phyloP scores from a whole-genome alignment of 2,329 filamentous ascomycete species.

The Diaporthe citri region DNA sequence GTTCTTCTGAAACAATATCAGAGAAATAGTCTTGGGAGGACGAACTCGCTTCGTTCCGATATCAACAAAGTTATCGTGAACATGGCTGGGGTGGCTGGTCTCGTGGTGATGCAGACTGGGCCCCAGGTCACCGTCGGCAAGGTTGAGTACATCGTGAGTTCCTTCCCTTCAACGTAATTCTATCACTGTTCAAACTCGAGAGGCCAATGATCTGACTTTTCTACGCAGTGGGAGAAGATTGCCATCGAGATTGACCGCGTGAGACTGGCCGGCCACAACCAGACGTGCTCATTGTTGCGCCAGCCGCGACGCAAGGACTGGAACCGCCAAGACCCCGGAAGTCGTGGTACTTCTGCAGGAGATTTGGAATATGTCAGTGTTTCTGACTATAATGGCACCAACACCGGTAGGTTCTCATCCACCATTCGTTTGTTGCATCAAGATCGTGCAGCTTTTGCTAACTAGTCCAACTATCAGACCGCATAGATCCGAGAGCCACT shows the following conservation, averaged over 20 bases:
- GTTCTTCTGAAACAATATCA: background rate
- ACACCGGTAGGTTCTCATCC: background rate
- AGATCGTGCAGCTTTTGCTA: background rate
- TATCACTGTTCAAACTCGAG: accelerated
- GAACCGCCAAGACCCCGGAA: no score
- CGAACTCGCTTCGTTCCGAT: background rate
- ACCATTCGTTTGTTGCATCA: background rate
- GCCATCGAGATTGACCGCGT: accelerated
- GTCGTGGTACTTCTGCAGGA: no score
- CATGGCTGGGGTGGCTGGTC: accelerated
- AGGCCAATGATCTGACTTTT: accelerated
- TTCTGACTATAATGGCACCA: background rate
- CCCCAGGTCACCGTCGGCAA: background rate
- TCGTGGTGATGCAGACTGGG: accelerated
- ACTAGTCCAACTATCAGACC: background rate
- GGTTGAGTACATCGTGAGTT: background rate
- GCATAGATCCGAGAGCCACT: background rate
- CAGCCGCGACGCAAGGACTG: background rate
- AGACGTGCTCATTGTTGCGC: accelerated
- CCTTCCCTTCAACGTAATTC: no score
- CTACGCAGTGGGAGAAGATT: background rate
- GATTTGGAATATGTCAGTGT: no score
- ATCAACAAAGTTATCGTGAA: background rate
- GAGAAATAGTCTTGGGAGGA: background rate
- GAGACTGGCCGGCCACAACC: background rate